Evolutionary conservation across 2,329 filamentous ascomycete genomes (phyloP), one percentile per base, ranked within the genome.

Genomic region (Aspergillus melleus): DNA sequence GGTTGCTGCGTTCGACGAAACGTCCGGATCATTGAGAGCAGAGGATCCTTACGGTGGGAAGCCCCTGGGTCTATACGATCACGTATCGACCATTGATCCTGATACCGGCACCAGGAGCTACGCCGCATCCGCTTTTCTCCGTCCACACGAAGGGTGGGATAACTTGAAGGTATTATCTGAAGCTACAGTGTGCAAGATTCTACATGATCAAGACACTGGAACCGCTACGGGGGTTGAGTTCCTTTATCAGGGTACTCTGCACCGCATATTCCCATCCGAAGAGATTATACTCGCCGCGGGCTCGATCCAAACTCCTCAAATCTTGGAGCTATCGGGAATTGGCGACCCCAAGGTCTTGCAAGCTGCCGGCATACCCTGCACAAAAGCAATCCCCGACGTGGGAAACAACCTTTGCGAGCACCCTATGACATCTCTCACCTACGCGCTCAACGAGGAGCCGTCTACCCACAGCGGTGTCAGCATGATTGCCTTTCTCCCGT

Each of bases 271-370:
- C 4, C 74, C 67, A 61, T 70, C 59, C 12, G 67, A 70, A 50
- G 86, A 89, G 63, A 80, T 88, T 12, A 79, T 90, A 39, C 72
- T 90, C 4, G 82, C 81, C 2, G 85, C 84, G 0, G 87, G 87
- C 0, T 81, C 81, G 20, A 75, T 84, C 47, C 81, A 82, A 66
- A 85, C 82, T 16, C 87, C 81, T 3, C 84, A 83, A 71, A 76
- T 86, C 19, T 80, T 84, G 16, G 86, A 89, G 63, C 76, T 87
- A 1, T 88, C 85, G 0, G 86, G 86, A 0, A 79, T 89, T 24
- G 86, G 87, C 2, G 77, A 79, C 50, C 71, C 75, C 0, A 69
- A 72, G 0, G 66, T 82, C 2, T 73, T 84, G 2, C 62, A 69
- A 10, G 67, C 66, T 0, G 76, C 76, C 1, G 76, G 76, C 0